A percentile compares a stretch with the other conserved stretches of the same genome.
phyloP scores from a whole-genome alignment of 495 filamentous ascomycete species.

The Oidiodendron maius region DNA sequence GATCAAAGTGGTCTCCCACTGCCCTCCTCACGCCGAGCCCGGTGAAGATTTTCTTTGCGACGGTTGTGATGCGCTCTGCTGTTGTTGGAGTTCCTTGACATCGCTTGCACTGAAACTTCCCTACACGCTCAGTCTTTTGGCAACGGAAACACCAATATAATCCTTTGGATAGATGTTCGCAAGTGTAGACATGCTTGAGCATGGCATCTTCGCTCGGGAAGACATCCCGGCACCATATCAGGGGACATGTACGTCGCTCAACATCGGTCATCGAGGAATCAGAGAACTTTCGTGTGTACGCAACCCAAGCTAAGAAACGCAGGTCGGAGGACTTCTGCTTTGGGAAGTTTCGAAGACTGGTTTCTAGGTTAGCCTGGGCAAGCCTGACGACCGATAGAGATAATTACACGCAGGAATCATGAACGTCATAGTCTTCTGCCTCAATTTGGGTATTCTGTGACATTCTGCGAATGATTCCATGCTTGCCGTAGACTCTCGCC shows the following conservation, averaged over 20 bases:
- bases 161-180: constrained; percentile 19
- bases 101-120: constrained; percentile 19
- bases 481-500: no score
- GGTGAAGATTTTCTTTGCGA: constrained; percentile 22
- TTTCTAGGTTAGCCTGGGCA: neutral
- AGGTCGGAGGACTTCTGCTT: constrained; percentile 22
- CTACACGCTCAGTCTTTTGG: constrained; percentile 18
- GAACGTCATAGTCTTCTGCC: constrained; percentile 11
- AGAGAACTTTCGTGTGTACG: constrained; percentile 21
- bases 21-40: constrained; percentile 15
- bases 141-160: constrained; percentile 25
- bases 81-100: constrained; percentile 14
- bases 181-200: constrained; percentile 22
- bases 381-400: neutral
- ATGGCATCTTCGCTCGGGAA: constrained; percentile 19
- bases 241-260: constrained; percentile 19
- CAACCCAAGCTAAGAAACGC: constrained; percentile 23
- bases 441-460: no score
- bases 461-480: no score
- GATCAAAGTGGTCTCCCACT: constrained; percentile 1
- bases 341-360: constrained; percentile 19
- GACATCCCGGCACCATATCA: constrained; percentile 20
- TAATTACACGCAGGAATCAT: constrained; percentile 23
- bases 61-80: constrained; percentile 18
- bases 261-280: constrained; percentile 19